phyloP scores from a whole-genome alignment of 768 basidiomycete species.

The Pholiota microspora region DNA sequence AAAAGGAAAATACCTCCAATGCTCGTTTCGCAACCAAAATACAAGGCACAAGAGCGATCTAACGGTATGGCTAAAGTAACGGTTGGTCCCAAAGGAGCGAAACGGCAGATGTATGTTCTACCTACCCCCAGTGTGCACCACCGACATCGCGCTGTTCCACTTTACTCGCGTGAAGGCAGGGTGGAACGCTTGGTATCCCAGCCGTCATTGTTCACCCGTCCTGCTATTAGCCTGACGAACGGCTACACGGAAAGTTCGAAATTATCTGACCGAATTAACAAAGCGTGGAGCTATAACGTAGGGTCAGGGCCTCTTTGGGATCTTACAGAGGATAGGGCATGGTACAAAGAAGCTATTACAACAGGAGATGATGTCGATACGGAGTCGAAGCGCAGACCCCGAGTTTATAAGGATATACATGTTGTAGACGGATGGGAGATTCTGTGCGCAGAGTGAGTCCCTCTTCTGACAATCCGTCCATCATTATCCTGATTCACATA shows the following conservation, averaged over 20 bases:
- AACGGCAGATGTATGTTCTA: constrained; percentile 54
- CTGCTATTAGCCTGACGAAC: constrained; percentile 46
- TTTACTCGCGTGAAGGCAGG: constrained; percentile 47
- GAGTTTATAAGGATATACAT: constrained; percentile 47
- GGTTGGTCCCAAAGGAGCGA: constrained; percentile 24
- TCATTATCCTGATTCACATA: constrained; percentile 25
- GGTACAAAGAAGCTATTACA: constrained; percentile 63
- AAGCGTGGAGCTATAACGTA: constrained; percentile 71
- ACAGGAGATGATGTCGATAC: constrained; percentile 31
- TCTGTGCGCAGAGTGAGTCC: constrained; percentile 47
- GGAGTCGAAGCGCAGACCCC: constrained; percentile 56
- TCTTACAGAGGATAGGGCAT: constrained; percentile 71
- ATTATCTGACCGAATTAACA: constrained; percentile 58
- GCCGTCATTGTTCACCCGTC: constrained; percentile 50
- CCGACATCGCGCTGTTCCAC: constrained; percentile 66
- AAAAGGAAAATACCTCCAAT: constrained; percentile 6
- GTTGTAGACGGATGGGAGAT: constrained; percentile 46
- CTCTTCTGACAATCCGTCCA: neutral
- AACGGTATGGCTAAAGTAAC: constrained; percentile 20
- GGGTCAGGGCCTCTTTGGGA: constrained; percentile 81
- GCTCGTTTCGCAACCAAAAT: constrained; percentile 10
- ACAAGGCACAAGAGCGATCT: constrained; percentile 26
- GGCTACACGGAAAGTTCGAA: constrained; percentile 48
- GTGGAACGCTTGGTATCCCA: constrained; percentile 57
- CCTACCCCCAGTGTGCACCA: constrained; percentile 71